phyloP scores from a whole-genome alignment of 1,139 yeast genomes.

The Arxiozyma heterogenica region DNA sequence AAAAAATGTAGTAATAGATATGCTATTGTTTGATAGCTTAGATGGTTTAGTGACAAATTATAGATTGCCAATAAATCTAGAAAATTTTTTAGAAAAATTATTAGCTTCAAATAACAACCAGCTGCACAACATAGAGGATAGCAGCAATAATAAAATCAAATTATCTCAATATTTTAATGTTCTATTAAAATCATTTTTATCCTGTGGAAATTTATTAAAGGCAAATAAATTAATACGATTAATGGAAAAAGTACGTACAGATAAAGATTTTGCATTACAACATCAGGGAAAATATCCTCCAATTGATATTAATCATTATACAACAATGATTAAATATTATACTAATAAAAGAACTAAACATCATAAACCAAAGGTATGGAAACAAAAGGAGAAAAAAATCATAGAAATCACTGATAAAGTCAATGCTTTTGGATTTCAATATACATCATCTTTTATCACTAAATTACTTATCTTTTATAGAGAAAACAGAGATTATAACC shows the following conservation, averaged over 20 bases:
- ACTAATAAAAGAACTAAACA: background rate
- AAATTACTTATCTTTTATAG: slow-evolving; percentile 18
- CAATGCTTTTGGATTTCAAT: slow-evolving; percentile 8
- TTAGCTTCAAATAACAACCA: background rate
- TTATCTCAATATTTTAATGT: slow-evolving; percentile 1
- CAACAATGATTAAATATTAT: slow-evolving; percentile 21
- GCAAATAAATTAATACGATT: slow-evolving; percentile 9
- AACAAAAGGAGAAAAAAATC: slow-evolving; percentile 5
- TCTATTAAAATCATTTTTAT: slow-evolving; percentile 12
- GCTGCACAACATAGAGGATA: too few species aligned
- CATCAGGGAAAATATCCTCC: background rate
- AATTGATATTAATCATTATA: slow-evolving; percentile 18
- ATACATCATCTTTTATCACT: slow-evolving; percentile 16
- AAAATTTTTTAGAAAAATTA: background rate
- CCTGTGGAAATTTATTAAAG: slow-evolving; percentile 11
- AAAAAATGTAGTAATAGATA: slow-evolving; percentile 11
- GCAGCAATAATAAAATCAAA: background rate
- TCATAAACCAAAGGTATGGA: background rate
- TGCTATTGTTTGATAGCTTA: slow-evolving; percentile 9
- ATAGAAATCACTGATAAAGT: slow-evolving; percentile 11
- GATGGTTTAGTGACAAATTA: slow-evolving; percentile 3
- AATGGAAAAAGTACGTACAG: background rate
- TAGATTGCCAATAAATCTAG: background rate
- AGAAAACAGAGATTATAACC: slow-evolving; percentile 12
- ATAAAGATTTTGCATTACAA: background rate